phyloP scores from a whole-genome alignment of 2,329 filamentous ascomycete genomes.

The Celoporthe dispersa region DNA sequence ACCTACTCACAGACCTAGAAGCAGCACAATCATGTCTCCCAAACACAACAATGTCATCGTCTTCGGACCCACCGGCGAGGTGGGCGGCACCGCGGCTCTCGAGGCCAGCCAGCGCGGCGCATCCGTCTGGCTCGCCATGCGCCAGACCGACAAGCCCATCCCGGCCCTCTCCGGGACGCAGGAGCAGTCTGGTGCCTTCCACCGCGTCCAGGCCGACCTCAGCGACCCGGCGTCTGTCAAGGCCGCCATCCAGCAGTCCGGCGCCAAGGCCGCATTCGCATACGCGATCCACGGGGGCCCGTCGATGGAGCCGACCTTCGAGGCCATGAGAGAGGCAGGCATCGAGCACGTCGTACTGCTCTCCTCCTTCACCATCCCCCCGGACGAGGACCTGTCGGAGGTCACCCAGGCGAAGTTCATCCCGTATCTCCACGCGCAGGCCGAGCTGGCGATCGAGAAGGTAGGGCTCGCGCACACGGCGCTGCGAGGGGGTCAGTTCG shows the following conservation, averaged over 20 bases:
- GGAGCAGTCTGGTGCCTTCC: constrained; percentile 25
- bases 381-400: constrained; percentile 33
- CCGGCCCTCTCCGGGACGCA: constrained; percentile 30
- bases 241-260: constrained; percentile 45
- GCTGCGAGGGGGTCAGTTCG: constrained; percentile 48
- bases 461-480: constrained; percentile 44
- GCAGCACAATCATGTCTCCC: constrained; percentile 1
- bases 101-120: constrained; percentile 46
- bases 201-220: constrained; percentile 46
- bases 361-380: constrained; percentile 40
- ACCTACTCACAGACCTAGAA: not conserved
- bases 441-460: constrained; percentile 48
- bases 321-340: constrained; percentile 49
- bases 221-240: constrained; percentile 44
- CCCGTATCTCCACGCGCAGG: constrained; percentile 46
- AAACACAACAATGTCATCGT: constrained; percentile 42
- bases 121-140: constrained; percentile 36
- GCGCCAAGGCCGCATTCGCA: constrained; percentile 53
- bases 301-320: constrained; percentile 45
- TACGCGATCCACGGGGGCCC: constrained; percentile 43
- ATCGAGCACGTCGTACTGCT: constrained; percentile 50
- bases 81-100: constrained; percentile 47
- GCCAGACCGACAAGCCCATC: constrained; percentile 44
- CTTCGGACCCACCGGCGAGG: constrained; percentile 54
- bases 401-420: constrained; percentile 40